These are phyloP conservation scores for Asterochloris sp. DNA, from an alignment of 139 green algal species.

Conservation along the genomic window DNA sequence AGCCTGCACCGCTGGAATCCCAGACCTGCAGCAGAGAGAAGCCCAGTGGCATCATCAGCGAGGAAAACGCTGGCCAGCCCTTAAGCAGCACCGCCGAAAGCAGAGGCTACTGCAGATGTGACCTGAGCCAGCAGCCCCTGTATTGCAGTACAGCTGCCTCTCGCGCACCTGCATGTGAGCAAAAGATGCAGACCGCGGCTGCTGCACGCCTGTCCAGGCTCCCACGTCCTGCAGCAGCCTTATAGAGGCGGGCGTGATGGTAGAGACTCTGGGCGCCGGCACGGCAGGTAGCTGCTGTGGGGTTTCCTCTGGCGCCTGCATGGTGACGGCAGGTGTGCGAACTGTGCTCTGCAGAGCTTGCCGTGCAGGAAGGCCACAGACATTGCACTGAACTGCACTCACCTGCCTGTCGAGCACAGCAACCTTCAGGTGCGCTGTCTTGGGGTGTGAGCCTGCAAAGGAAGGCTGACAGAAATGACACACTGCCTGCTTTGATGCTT, in stretches of 20 bases:
- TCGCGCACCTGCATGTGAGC: constrained; percentile 56
- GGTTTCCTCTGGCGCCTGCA: constrained; percentile 1
- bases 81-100: too few relatives aligned
- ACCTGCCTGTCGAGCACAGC: constrained; percentile 63
- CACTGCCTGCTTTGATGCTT: not conserved
- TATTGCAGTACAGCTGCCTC: not conserved
- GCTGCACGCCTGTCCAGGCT: constrained; percentile 51
- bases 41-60: too few relatives aligned
- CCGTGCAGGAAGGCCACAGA: not conserved
- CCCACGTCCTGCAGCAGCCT: constrained; percentile 41
- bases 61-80: too few relatives aligned
- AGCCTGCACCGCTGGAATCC: constrained; percentile 40
- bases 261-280: constrained; percentile 67
- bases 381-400: not conserved
- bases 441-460: constrained; percentile 39
- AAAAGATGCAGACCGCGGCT: constrained; percentile 41
- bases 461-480: not conserved
- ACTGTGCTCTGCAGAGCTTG: not conserved
- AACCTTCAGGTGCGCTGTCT: constrained; percentile 48
- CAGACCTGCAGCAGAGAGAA: constrained; percentile 26
- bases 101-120: too few relatives aligned
- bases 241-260: constrained; percentile 64
- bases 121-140: constrained; percentile 5
- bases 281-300: not conserved
- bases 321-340: not conserved